Evolutionary conservation across 164 flowering plant genomes (phyloP), one percentile per base, ranked within the genome.

Genomic region (Magnolia officinalis): DNA sequence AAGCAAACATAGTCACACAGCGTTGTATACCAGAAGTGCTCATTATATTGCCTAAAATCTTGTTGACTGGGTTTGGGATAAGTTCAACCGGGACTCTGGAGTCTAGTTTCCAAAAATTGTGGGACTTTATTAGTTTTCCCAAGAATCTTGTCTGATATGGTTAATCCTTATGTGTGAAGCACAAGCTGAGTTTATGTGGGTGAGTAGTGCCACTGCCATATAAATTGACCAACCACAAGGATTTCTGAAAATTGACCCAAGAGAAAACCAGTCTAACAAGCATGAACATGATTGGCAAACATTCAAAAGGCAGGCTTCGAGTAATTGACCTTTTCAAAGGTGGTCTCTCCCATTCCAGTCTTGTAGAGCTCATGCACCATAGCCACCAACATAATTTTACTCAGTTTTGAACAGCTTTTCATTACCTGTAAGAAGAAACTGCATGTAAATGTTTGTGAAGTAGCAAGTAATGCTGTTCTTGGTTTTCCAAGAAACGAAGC

Each of bases 351-450:
- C 93, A 91, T 90, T 80, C 98, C 99, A 71, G 97, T 92, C 82
- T 88, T 91, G 74, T 96, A 88, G 26, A 91, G 94, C 80, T 96
- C 98, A 77, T 90, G 89, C 72, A 94, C 98, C 98, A 96, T 85
- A 63, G 97, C 97, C 71, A 90, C 88, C 82, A 96, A 83, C 80
- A 96, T 88, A 50, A 96, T 92, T 81, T 96, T 94, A 72, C 98
- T 81, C 71, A 92, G 81, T 80, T 84, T 92, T 31, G 97, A 90
- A 78, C 87, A 81, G 72, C 82, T 84, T 80, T 80, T 92, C 86
- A 96, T 96, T 21, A 96, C 92, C 98, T 96, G 87, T 59, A 70
- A 71, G 58, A 77, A 73, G 49, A 74, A 71, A 74, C 80, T 72
- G 45, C 26, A 6, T 18, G 2, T 70, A 19, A 70, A 45, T 18